Percentiles rank a stretch among this genome's conserved stretches.
Conservation (phyloP, 2,329 filamentous ascomycete genomes). For the Botryotinia globosa region DNA sequence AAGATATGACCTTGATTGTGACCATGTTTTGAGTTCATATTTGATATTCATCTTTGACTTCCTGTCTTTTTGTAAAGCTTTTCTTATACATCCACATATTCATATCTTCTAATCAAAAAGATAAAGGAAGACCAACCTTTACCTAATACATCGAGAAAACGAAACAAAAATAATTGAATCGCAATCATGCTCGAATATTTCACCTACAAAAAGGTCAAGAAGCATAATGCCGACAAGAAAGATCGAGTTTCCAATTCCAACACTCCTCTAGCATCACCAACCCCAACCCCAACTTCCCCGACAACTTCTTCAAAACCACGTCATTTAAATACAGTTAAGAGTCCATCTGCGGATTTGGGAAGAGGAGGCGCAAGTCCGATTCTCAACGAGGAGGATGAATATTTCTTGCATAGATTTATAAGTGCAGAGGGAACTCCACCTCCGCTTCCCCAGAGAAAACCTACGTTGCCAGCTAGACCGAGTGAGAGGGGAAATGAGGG, state of each 20-base stretch:
- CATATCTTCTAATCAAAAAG: background rate
- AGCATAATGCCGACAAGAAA: constrained; percentile 51
- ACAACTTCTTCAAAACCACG: background rate
- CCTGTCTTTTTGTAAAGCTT: background rate
- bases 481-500: background rate
- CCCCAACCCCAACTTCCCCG: background rate
- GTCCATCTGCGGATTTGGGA: constrained; percentile 21
- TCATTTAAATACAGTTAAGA: constrained; percentile 1
- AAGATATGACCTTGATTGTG: constrained; percentile 6
- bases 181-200: constrained; percentile 61
- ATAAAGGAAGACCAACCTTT: too few species aligned
- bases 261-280: constrained; percentile 18
- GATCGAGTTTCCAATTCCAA: constrained; percentile 14
- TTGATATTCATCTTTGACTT: background rate
- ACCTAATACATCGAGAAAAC: background rate
- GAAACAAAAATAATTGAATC: constrained; percentile 7
- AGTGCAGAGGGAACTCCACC: constrained; percentile 49
- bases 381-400: constrained; percentile 55
- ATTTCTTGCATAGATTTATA: constrained; percentile 56
- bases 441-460: constrained; percentile 46
- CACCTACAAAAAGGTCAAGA: constrained; percentile 60
- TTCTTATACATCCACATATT: background rate
- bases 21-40: background rate
- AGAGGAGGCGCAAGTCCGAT: constrained; percentile 41
- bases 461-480: constrained; percentile 20